These are phyloP conservation scores for Diaporthe citri DNA, from an alignment of 2,329 filamentous ascomycete species.

Conservation along the genomic window DNA sequence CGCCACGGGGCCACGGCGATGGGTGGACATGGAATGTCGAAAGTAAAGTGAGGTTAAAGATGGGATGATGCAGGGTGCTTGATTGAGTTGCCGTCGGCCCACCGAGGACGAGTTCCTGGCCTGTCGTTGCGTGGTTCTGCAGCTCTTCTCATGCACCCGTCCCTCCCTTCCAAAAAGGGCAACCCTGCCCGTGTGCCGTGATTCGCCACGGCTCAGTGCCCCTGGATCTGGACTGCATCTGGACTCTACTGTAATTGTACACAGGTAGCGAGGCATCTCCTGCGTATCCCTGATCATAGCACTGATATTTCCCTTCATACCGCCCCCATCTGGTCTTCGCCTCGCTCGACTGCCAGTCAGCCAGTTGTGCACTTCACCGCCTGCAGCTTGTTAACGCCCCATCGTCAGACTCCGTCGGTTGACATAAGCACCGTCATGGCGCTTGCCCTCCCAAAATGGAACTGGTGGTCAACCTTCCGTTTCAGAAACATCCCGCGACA, in stretches of 20 bases:
- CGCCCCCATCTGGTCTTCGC: background rate
- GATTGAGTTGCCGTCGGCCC: slow-evolving; percentile 29
- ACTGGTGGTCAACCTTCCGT: slow-evolving; percentile 11
- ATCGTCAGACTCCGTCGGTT: background rate
- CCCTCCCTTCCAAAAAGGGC: background rate
- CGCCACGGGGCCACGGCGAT: slow-evolving; percentile 19
- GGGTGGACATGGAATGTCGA: slow-evolving; percentile 27
- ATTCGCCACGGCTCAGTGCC: slow-evolving; percentile 19
- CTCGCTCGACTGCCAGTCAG: background rate
- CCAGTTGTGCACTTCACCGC: background rate
- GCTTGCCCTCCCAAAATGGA: background rate
- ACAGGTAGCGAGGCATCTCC: background rate
- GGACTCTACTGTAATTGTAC: background rate
- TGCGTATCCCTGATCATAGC: slow-evolving; percentile 7
- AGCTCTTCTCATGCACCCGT: slow-evolving; percentile 15
- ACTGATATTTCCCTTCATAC: background rate
- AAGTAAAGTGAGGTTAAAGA: slow-evolving; percentile 33
- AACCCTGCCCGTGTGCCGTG: slow-evolving; percentile 8
- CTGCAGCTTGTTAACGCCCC: background rate
- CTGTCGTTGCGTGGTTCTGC: slow-evolving; percentile 24
- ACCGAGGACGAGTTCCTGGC: slow-evolving; percentile 26
- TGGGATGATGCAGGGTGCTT: slow-evolving; percentile 24
- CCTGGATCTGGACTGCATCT: slow-evolving; percentile 13
- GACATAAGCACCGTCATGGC: slow-evolving; percentile 23
- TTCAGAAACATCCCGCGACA: slow-evolving; percentile 34